Evolutionary conservation across 176 grass and related monocot genomes (phyloP).

Genomic region (Rhipidocladum racemiflorum): DNA sequence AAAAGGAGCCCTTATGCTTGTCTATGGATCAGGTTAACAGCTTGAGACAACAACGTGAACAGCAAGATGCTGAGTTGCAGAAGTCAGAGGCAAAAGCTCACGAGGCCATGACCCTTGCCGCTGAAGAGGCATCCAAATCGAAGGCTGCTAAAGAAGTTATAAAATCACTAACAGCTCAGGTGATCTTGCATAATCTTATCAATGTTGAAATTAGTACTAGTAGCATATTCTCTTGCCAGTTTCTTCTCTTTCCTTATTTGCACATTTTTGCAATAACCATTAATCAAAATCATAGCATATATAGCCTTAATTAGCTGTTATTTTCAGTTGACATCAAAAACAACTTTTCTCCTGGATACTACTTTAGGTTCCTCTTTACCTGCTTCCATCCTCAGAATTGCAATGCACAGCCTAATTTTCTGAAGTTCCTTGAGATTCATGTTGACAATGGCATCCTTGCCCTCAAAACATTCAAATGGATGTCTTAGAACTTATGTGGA

Average conservation of each 20-base stretch:
- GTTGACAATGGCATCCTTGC: neutral
- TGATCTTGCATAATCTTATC: conserved; percentile 1
- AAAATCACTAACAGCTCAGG: conserved; percentile 90
- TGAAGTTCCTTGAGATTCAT: neutral
- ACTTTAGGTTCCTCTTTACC: neutral
- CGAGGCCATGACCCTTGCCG: conserved; percentile 61
- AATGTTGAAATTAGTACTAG: neutral
- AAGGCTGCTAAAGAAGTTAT: conserved; percentile 89
- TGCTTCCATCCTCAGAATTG: neutral
- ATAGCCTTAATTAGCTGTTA: neutral
- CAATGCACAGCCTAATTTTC: neutral
- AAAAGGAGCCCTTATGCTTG: conserved; percentile 13
- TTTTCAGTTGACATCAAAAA: neutral
- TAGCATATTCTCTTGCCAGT: neutral
- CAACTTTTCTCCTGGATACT: neutral
- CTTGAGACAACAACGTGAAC: conserved; percentile 54
- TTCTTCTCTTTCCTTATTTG: neutral
- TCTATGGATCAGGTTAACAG: conserved; percentile 53
- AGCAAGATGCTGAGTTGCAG: conserved; percentile 59
- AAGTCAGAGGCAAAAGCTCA: conserved; percentile 68
- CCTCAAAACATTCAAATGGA: neutral
- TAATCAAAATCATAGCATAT: neutral
- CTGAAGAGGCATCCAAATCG: conserved; percentile 75
- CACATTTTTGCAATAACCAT: neutral
- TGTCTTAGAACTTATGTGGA: neutral